Evolutionary conservation across 306 rosid genomes (phyloP).

Genomic region (Casuarina glauca): DNA sequence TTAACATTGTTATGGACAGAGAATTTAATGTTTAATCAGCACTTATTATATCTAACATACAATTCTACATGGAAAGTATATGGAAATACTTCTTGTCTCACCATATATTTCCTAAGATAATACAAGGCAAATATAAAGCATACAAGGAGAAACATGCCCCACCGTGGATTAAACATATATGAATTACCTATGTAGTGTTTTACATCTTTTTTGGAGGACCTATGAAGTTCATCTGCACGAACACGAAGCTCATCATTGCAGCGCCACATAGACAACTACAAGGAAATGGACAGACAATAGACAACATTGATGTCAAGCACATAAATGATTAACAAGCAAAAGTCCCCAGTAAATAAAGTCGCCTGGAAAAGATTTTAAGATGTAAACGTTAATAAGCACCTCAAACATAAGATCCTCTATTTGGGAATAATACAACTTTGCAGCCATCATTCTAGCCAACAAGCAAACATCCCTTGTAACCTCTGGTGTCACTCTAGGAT

Average conservation of each 20-base stretch:
- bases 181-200: slow-evolving; percentile 90
- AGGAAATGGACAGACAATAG: slow-evolving; percentile 24
- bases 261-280: slow-evolving; percentile 99
- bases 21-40: background rate
- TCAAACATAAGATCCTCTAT: slow-evolving; percentile 99
- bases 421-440: slow-evolving; percentile 93
- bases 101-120: background rate
- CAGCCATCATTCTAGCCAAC: slow-evolving; percentile 99
- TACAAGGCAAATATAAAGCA: background rate
- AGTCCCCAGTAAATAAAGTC: slow-evolving; percentile 1
- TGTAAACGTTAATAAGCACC: slow-evolving; percentile 44
- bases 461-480: slow-evolving; percentile 98
- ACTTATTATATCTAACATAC: background rate
- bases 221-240: slow-evolving; percentile 72
- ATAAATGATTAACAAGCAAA: slow-evolving; percentile 16
- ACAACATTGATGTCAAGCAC: slow-evolving; percentile 4
- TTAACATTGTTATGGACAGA: background rate
- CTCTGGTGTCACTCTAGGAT: slow-evolving; percentile 98
- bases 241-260: slow-evolving; percentile 91
- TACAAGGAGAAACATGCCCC: background rate
- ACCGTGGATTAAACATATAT: slow-evolving; percentile 2
- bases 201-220: slow-evolving; percentile 75
- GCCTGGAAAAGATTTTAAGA: slow-evolving; percentile 16
- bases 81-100: background rate
- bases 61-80: background rate